Percentiles rank a stretch among this genome's conserved stretches.
Evolutionary conservation across 768 basidiomycete species (phyloP).

Genomic region (Melanogaster broomeanus): DNA sequence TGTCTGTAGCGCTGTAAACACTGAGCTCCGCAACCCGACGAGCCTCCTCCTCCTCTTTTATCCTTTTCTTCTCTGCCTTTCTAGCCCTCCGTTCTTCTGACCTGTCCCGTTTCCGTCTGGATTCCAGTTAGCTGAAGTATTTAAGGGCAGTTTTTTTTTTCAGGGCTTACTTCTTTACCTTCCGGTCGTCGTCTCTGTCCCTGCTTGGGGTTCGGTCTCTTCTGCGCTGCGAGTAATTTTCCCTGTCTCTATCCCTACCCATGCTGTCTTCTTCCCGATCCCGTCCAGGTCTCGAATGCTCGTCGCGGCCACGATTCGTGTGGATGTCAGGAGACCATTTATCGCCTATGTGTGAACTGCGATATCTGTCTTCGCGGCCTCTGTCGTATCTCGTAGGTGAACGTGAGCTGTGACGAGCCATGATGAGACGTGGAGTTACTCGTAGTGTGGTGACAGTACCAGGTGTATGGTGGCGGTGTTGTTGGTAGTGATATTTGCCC

Average conservation of each 20-base stretch:
- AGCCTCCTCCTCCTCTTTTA: slow-evolving; percentile 85
- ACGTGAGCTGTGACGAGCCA: slow-evolving; percentile 50
- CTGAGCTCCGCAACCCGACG: slow-evolving; percentile 93
- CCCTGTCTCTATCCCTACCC: slow-evolving; percentile 19
- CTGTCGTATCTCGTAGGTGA: slow-evolving; percentile 42
- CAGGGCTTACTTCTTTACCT: slow-evolving; percentile 48
- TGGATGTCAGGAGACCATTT: slow-evolving; percentile 29
- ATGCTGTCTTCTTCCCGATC: slow-evolving; percentile 34
- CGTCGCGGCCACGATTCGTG: slow-evolving; percentile 29
- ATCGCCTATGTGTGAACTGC: slow-evolving; percentile 37
- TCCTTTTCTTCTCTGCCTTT: slow-evolving; percentile 85
- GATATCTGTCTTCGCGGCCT: slow-evolving; percentile 31
- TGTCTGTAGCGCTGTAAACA: slow-evolving; percentile 95
- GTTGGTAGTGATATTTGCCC: background rate
- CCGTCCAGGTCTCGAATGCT: slow-evolving; percentile 27
- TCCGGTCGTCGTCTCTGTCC: slow-evolving; percentile 33
- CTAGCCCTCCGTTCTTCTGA: slow-evolving; percentile 84
- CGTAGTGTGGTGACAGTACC: too few relatives aligned
- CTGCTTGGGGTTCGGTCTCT: slow-evolving; percentile 21
- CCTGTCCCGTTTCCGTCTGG: slow-evolving; percentile 80
- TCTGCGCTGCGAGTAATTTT: slow-evolving; percentile 33
- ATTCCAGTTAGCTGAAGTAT: slow-evolving; percentile 8
- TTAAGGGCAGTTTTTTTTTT: background rate
- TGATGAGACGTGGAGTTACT: slow-evolving; percentile 26
- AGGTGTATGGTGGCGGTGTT: background rate